Conservation (phyloP, 2,329 filamentous ascomycete genomes). For the Colletotrichum tofieldiae region DNA sequence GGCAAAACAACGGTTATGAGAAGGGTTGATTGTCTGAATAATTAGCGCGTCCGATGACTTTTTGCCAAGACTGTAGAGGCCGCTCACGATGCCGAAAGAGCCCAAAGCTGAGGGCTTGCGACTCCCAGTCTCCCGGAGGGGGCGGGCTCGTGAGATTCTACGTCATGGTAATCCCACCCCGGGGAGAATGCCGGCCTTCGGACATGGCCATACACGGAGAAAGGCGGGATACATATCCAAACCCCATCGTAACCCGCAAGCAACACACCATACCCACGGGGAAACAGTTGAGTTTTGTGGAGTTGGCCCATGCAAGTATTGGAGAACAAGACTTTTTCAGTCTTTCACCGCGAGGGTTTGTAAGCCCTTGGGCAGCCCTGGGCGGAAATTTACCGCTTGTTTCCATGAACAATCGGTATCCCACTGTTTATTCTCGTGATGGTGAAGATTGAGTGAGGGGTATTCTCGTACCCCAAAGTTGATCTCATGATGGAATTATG, state of each 20-base stretch:
- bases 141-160: conserved; percentile 27
- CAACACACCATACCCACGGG: conserved; percentile 31
- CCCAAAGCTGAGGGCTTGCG: not conserved
- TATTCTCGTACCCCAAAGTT: conserved; percentile 1
- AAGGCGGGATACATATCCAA: conserved; percentile 20
- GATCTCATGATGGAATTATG: conserved; percentile 15
- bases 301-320: conserved; percentile 16
- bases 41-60: conserved; percentile 6
- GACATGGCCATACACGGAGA: not conserved
- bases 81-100: not conserved
- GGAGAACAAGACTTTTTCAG: not conserved
- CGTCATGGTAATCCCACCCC: conserved; percentile 31
- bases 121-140: not conserved
- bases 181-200: conserved; percentile 21
- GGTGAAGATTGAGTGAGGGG: not conserved
- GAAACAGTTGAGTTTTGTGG: conserved; percentile 28
- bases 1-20: conserved; percentile 31
- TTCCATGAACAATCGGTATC: not conserved
- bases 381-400: not conserved
- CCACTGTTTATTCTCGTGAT: not conserved
- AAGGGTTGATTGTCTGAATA: conserved; percentile 8
- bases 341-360: not conserved
- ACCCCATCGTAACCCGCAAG: not conserved
- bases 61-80: conserved; percentile 7
- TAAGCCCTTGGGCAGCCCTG: not conserved